phyloP scores from a whole-genome alignment of 2,329 filamentous ascomycete genomes.

The Talaromyces sp. region DNA sequence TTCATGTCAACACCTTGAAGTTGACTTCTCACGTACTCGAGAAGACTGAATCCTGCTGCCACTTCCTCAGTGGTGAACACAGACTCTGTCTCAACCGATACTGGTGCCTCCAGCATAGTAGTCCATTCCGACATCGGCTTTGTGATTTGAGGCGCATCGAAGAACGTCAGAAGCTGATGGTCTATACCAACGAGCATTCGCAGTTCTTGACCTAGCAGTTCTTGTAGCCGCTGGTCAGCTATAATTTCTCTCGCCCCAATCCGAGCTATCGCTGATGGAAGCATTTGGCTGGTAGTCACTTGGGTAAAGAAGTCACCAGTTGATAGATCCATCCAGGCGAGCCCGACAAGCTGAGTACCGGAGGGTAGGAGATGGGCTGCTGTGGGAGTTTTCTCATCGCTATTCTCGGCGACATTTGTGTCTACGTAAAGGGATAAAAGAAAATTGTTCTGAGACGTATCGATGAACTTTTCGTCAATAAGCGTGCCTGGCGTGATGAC shows the following conservation, averaged over 20 bases:
- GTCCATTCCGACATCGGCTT: conserved; percentile 61
- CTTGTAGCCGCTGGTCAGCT: conserved; percentile 59
- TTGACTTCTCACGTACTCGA: conserved; percentile 77
- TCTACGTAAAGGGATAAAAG: conserved; percentile 71
- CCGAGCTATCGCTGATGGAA: conserved; percentile 77
- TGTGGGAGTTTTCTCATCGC: conserved; percentile 15
- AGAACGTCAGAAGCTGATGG: conserved; percentile 69
- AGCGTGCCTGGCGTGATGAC: conserved; percentile 92
- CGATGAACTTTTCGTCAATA: conserved; percentile 96
- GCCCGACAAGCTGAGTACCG: conserved; percentile 53
- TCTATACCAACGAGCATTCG: conserved; percentile 68
- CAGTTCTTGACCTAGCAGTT: conserved; percentile 56
- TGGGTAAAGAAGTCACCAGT: conserved; percentile 94
- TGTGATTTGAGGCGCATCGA: conserved; percentile 43
- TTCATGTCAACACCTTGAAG: conserved; percentile 73
- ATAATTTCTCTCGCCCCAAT: conserved; percentile 82
- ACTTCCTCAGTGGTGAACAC: conserved; percentile 66
- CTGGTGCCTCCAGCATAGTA: conserved; percentile 68
- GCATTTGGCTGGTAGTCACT: conserved; percentile 59
- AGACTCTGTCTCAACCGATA: conserved; percentile 49
- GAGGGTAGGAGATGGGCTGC: conserved; percentile 24
- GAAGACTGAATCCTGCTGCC: conserved; percentile 69
- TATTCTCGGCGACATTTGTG: conserved; percentile 17
- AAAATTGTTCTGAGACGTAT: conserved; percentile 90
- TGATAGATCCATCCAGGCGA: conserved; percentile 92